These are phyloP conservation scores for Xylaria sp. DNA, from an alignment of 2,329 filamentous ascomycete species.

Conservation along the genomic window DNA sequence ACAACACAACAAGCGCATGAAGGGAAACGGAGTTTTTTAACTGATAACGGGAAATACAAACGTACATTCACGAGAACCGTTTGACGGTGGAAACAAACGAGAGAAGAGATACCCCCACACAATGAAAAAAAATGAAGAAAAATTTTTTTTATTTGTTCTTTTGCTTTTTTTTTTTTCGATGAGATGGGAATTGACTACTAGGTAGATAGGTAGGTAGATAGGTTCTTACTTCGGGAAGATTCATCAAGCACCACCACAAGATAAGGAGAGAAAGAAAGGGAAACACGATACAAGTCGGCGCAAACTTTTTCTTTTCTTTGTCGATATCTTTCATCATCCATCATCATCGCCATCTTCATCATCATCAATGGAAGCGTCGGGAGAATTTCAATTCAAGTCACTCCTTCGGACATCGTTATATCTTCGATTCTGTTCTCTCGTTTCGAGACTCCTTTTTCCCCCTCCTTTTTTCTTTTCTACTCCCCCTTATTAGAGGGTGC, in stretches of 20 bases:
- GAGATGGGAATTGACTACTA: neutral
- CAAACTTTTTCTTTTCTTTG: no score
- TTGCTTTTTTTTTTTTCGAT: no score
- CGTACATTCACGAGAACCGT: neutral
- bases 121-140: neutral
- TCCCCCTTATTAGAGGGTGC: neutral
- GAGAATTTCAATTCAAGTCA: no score
- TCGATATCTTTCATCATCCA: no score
- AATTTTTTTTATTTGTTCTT: neutral
- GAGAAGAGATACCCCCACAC: neutral
- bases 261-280: no score
- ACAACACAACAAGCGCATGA: neutral
- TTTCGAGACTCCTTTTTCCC: neutral
- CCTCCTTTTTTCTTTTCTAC: neutral
- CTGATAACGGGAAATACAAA: conserved; percentile 9
- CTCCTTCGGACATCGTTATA: neutral
- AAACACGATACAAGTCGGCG: no score
- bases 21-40: conserved; percentile 1
- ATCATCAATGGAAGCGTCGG: neutral
- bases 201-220: neutral
- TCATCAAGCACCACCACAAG: no score
- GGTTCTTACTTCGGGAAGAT: no score
- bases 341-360: no score
- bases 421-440: neutral
- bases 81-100: neutral